Conservation (phyloP, 2,329 filamentous ascomycete species). For the Colletotrichum spaethianum region DNA sequence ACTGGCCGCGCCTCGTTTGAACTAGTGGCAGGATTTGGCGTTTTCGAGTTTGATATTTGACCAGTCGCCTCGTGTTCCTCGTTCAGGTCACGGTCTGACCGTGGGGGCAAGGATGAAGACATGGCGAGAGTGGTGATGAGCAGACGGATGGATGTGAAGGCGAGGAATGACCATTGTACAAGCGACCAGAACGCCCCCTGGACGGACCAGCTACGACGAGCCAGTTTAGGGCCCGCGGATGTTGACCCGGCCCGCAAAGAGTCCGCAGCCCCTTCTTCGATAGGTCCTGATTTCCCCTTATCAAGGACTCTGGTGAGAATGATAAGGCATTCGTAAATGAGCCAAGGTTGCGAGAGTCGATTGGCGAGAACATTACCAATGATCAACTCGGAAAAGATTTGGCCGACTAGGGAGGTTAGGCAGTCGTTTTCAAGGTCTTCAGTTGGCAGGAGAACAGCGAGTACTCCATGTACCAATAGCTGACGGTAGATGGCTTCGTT, state of each 20-base stretch:
- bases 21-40: constrained; percentile 40
- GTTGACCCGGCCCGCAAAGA: constrained; percentile 19
- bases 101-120: constrained; percentile 76
- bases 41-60: constrained; percentile 45
- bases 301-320: constrained; percentile 70
- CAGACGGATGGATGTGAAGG: constrained; percentile 76
- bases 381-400: constrained; percentile 92
- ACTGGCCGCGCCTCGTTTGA: constrained; percentile 36
- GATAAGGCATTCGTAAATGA: constrained; percentile 87
- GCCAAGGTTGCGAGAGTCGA: constrained; percentile 88
- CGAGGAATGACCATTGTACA: constrained; percentile 68
- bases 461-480: constrained; percentile 84
- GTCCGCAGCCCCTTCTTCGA: constrained; percentile 36
- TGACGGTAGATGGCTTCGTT: constrained; percentile 91
- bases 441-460: constrained; percentile 89
- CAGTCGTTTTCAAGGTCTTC: constrained; percentile 93
- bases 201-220: constrained; percentile 54
- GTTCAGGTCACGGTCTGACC: constrained; percentile 46
- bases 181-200: constrained; percentile 68
- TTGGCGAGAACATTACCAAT: constrained; percentile 85
- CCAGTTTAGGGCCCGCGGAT: constrained; percentile 15
- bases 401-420: constrained; percentile 84
- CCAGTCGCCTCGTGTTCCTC: constrained; percentile 41
- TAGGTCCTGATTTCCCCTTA: constrained; percentile 44
- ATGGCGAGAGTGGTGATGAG: constrained; percentile 75